Percentiles rank a stretch among this genome's conserved stretches.
Evolutionary conservation across 2,329 filamentous ascomycete species (phyloP).

Genomic region (Fusarium phyllophilum): DNA sequence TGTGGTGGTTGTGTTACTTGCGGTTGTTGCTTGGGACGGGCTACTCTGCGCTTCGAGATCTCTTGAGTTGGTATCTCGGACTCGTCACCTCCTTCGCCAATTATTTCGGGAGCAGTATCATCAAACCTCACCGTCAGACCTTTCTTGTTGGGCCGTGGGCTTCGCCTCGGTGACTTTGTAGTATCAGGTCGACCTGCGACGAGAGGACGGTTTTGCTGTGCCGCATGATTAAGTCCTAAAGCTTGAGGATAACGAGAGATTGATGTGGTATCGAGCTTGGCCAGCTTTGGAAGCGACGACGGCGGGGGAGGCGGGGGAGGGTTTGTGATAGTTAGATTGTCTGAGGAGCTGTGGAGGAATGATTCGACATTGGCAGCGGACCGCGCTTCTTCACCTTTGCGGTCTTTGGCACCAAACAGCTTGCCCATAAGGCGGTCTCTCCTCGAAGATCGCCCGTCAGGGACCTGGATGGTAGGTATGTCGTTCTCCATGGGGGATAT

Average conservation of each 20-base stretch:
- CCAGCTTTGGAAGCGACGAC: constrained; percentile 60
- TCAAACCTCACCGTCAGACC: constrained; percentile 80
- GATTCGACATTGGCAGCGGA: constrained; percentile 63
- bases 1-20: constrained; percentile 33
- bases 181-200: constrained; percentile 53
- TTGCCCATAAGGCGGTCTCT: constrained; percentile 71
- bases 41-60: constrained; percentile 69
- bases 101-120: constrained; percentile 78
- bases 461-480: constrained; percentile 48
- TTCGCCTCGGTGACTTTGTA: constrained; percentile 57
- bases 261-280: constrained; percentile 65
- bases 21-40: constrained; percentile 42
- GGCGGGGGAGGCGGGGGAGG: constrained; percentile 57
- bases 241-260: constrained; percentile 67
- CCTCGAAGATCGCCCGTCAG: constrained; percentile 56
- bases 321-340: constrained; percentile 65
- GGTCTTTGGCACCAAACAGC: constrained; percentile 63
- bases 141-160: constrained; percentile 65
- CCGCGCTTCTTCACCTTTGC: constrained; percentile 49
- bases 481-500: constrained; percentile 58
- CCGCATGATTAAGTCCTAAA: constrained; percentile 55
- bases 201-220: constrained; percentile 57
- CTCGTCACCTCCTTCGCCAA: constrained; percentile 93
- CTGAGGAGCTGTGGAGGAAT: constrained; percentile 67
- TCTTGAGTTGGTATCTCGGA: constrained; percentile 77